Percentiles rank a stretch among this genome's conserved stretches.
These are phyloP conservation scores for Leersia perrieri DNA, from an alignment of 176 grass and related monocot species.

Conservation along the genomic window DNA sequence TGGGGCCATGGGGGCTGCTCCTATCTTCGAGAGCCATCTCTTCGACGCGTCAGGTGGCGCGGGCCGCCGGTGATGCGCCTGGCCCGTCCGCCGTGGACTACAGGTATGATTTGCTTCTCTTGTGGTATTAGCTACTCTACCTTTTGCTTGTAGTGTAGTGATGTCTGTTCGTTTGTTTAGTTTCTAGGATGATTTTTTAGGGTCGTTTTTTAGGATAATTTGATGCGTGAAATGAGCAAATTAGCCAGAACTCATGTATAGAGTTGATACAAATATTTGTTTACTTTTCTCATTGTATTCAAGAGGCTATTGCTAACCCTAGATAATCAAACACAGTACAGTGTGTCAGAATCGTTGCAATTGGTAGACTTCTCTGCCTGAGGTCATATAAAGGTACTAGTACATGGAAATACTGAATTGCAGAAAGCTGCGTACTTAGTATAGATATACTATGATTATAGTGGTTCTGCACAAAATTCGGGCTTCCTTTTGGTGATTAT, in stretches of 20 bases:
- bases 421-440: background rate
- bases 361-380: background rate
- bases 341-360: background rate
- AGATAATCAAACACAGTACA: background rate
- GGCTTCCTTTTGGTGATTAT: conserved; percentile 10
- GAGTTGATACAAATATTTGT: background rate
- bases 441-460: background rate
- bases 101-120: conserved; percentile 39
- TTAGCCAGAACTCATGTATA: background rate
- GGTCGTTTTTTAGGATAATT: background rate
- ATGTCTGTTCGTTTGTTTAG: background rate
- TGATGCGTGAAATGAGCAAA: background rate
- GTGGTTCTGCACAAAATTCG: background rate
- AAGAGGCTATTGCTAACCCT: background rate
- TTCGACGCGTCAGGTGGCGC: conserved; percentile 31
- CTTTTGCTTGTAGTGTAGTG: background rate
- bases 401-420: background rate
- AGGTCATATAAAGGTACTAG: background rate
- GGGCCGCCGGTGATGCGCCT: conserved; percentile 28
- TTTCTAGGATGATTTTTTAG: conserved; percentile 8
- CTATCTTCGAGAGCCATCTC: conserved; percentile 41
- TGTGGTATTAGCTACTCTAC: background rate
- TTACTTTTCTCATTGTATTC: background rate
- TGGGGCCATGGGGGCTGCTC: background rate
- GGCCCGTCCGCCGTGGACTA: conserved; percentile 35